Percentiles rank a stretch among this genome's conserved stretches.
Evolutionary conservation across 768 basidiomycete species (phyloP).

Genomic region (Kondoa malvinella): DNA sequence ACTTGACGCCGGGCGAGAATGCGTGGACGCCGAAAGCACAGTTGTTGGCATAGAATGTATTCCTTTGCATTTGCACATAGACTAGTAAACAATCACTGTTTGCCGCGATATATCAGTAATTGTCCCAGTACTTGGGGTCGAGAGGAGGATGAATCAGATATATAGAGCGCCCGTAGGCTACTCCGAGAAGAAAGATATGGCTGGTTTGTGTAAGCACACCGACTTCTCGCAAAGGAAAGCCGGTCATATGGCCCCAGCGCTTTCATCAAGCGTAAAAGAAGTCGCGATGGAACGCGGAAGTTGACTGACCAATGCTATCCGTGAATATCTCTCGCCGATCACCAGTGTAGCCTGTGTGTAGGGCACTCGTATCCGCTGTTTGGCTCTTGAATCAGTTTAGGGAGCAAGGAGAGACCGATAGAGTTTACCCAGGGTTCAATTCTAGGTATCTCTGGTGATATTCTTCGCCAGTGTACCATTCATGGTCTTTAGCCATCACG

Average conservation of each 20-base stretch:
- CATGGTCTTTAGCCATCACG: conserved; percentile 38
- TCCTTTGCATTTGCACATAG: background rate
- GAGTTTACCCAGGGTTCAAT: background rate
- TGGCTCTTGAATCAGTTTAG: background rate
- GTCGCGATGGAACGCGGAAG: background rate
- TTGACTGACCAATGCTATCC: background rate
- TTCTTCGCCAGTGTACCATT: conserved; percentile 47
- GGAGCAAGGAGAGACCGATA: background rate
- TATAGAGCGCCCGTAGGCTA: background rate
- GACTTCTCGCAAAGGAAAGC: background rate
- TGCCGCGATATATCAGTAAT: background rate
- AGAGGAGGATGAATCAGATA: background rate
- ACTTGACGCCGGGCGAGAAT: background rate
- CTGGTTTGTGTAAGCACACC: background rate
- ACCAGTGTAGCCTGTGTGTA: conserved; percentile 62
- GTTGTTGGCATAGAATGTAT: background rate
- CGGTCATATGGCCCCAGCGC: background rate
- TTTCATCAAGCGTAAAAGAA: background rate
- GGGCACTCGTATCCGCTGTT: conserved; percentile 76
- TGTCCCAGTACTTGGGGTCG: background rate
- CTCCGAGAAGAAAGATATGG: background rate
- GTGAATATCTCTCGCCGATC: background rate
- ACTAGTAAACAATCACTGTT: background rate
- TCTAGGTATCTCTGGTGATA: conserved; percentile 21
- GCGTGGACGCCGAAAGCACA: background rate